phyloP scores from a whole-genome alignment of 2,329 filamentous ascomycete species.

The Zymoseptoria ardabiliae region DNA sequence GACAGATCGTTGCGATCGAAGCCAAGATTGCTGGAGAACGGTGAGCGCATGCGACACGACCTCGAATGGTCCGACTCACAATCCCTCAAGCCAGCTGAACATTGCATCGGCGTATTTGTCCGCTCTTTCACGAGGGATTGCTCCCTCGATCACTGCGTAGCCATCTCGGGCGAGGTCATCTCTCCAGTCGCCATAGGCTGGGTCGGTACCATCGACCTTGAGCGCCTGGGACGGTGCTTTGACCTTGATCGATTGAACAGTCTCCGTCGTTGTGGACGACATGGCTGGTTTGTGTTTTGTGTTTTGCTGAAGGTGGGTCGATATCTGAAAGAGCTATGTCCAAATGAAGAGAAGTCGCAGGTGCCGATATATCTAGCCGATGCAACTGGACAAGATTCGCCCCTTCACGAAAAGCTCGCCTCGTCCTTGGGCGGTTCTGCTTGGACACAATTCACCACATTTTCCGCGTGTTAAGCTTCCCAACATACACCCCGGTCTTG shows the following conservation, averaged over 20 bases:
- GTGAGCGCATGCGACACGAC: background rate
- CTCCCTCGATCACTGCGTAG: conserved; percentile 42
- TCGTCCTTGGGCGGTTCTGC: too few species aligned
- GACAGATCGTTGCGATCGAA: conserved; percentile 31
- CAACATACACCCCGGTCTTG: too few species aligned
- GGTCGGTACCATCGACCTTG: conserved; percentile 17
- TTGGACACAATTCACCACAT: too few species aligned
- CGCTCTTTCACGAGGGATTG: conserved; percentile 37
- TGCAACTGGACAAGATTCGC: too few species aligned
- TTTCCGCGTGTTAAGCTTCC: too few species aligned
- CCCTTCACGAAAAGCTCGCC: too few species aligned
- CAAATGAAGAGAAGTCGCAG: too few species aligned
- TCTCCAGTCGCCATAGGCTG: conserved; percentile 29
- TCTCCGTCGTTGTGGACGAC: conserved; percentile 15
- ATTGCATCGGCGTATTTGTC: conserved; percentile 28
- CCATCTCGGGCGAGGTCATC: conserved; percentile 34
- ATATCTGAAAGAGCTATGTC: too few species aligned
- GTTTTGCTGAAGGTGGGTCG: background rate
- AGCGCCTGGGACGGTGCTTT: conserved; percentile 7
- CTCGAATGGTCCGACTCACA: conserved; percentile 27
- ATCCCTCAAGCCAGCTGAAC: conserved; percentile 29
- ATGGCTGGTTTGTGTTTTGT: background rate
- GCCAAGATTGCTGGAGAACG: conserved; percentile 28
- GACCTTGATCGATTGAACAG: conserved; percentile 1
- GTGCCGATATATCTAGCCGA: too few species aligned